Conservation (phyloP, 1,284 basidiomycete genomes). For the Marasmius sp. region DNA sequence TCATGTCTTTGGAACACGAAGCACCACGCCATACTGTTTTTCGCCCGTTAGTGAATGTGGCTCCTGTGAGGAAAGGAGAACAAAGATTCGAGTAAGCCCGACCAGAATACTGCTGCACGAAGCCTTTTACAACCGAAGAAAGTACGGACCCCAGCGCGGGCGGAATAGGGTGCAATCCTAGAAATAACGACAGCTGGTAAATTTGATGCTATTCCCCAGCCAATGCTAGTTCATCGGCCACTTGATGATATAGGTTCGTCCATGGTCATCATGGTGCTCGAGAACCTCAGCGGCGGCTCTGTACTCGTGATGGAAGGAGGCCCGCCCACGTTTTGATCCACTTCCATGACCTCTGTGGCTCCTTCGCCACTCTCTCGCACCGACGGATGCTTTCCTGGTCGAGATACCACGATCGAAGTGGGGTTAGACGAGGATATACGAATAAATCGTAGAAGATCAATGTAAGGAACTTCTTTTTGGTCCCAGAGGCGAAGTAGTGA, state of each 20-base stretch:
- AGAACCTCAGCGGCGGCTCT: constrained; percentile 34
- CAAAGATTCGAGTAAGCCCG: too few species aligned
- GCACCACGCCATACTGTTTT: too few species aligned
- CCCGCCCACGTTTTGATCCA: background rate
- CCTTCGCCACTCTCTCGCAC: constrained; percentile 24
- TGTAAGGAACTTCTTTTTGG: constrained; percentile 70
- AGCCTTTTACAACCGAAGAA: too few species aligned
- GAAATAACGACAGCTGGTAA: too few species aligned
- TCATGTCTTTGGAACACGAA: too few species aligned
- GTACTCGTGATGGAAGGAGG: constrained; percentile 22
- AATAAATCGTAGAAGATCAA: constrained; percentile 75
- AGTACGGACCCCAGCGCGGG: too few species aligned
- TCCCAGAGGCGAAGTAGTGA: constrained; percentile 79
- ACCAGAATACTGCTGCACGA: too few species aligned
- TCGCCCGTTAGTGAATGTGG: too few species aligned
- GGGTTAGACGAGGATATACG: constrained; percentile 64
- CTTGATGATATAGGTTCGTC: constrained; percentile 26
- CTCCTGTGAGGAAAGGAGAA: too few species aligned
- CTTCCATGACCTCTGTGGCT: constrained; percentile 14
- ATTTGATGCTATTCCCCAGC: too few species aligned
- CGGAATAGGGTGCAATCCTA: too few species aligned
- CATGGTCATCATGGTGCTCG: constrained; percentile 45
- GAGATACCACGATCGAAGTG: constrained; percentile 48
- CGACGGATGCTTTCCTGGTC: constrained; percentile 56
- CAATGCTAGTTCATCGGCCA: too few species aligned